These are phyloP conservation scores for Bipolaris zeicola DNA, from an alignment of 2,329 filamentous ascomycete species.

Conservation along the genomic window DNA sequence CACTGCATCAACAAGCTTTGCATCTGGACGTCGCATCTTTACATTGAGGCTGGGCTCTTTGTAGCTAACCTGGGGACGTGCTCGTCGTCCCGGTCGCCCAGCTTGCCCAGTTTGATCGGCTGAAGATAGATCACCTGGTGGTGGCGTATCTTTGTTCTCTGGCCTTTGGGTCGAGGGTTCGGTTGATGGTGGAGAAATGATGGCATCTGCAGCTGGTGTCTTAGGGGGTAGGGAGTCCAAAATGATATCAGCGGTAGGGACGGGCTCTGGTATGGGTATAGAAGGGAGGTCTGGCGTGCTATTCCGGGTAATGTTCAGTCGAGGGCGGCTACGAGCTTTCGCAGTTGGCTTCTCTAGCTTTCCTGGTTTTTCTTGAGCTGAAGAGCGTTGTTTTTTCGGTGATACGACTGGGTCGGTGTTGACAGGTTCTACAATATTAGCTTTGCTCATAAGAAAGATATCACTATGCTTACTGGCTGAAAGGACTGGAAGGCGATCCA, in stretches of 20 bases:
- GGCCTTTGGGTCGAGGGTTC: slow-evolving; percentile 48
- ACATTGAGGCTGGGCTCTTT: slow-evolving; percentile 55
- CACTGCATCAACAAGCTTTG: slow-evolving; percentile 55
- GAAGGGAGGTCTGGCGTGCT: slow-evolving; percentile 27
- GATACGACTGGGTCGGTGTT: slow-evolving; percentile 56
- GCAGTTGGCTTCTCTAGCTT: slow-evolving; percentile 28
- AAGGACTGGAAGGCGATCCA: slow-evolving; percentile 47
- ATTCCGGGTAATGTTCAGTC: slow-evolving; percentile 35
- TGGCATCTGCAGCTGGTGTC: slow-evolving; percentile 45
- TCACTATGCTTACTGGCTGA: slow-evolving; percentile 49
- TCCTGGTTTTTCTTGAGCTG: slow-evolving; percentile 33
- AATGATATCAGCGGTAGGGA: slow-evolving; percentile 36
- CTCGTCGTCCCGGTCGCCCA: slow-evolving; percentile 52
- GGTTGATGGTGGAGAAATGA: slow-evolving; percentile 54
- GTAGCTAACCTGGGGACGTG: slow-evolving; percentile 55
- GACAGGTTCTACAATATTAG: slow-evolving; percentile 51
- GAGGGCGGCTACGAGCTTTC: slow-evolving; percentile 30
- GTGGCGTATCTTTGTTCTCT: slow-evolving; percentile 51
- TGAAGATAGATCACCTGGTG: slow-evolving; percentile 48
- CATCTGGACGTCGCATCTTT: slow-evolving; percentile 57
- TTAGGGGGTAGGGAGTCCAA: slow-evolving; percentile 49
- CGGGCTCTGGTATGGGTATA: slow-evolving; percentile 28
- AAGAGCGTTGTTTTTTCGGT: slow-evolving; percentile 47
- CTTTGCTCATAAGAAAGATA: slow-evolving; percentile 14
- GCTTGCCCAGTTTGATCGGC: slow-evolving; percentile 41